phyloP scores from a whole-genome alignment of 2,329 filamentous ascomycete genomes.

The Diaporthe citriasiana region DNA sequence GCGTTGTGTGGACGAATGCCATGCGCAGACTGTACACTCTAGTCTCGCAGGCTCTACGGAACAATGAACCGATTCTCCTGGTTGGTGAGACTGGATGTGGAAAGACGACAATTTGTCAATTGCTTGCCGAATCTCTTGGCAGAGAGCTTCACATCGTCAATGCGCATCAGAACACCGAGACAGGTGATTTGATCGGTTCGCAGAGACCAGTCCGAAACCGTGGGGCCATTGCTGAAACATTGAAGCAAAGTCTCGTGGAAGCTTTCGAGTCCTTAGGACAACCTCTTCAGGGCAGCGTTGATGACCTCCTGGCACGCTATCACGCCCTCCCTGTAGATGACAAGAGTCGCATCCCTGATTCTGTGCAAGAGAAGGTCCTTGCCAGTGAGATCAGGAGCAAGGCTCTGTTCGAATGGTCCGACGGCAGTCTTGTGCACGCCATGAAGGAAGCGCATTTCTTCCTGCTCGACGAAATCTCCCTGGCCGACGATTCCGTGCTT shows the following conservation, averaged over 20 bases:
- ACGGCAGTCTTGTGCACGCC: constrained; percentile 92
- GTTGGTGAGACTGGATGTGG: constrained; percentile 98
- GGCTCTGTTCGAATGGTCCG: constrained; percentile 95
- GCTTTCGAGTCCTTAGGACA: constrained; percentile 59
- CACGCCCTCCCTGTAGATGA: constrained; percentile 63
- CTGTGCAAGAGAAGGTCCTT: constrained; percentile 62
- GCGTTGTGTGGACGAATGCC: constrained; percentile 92
- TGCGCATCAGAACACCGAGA: constrained; percentile 98
- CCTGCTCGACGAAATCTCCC: constrained; percentile 95
- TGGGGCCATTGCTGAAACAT: constrained; percentile 75
- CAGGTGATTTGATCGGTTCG: constrained; percentile 95
- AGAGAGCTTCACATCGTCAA: constrained; percentile 91
- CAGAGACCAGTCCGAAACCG: constrained; percentile 93
- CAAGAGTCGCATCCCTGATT: constrained; percentile 61
- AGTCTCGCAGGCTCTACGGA: constrained; percentile 86
- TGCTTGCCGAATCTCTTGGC: constrained; percentile 84
- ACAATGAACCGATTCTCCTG: constrained; percentile 93
- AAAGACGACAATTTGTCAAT: constrained; percentile 96
- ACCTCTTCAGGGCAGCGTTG: constrained; percentile 57
- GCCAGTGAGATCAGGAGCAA: constrained; percentile 75
- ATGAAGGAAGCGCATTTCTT: constrained; percentile 94
- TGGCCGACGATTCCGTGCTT: constrained; percentile 96
- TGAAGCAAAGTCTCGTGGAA: constrained; percentile 72
- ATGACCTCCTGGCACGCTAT: constrained; percentile 72
- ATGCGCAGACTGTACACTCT: constrained; percentile 94